These are phyloP conservation scores for Dimocarpus longan DNA, from an alignment of 345 rosid species.

Conservation along the genomic window DNA sequence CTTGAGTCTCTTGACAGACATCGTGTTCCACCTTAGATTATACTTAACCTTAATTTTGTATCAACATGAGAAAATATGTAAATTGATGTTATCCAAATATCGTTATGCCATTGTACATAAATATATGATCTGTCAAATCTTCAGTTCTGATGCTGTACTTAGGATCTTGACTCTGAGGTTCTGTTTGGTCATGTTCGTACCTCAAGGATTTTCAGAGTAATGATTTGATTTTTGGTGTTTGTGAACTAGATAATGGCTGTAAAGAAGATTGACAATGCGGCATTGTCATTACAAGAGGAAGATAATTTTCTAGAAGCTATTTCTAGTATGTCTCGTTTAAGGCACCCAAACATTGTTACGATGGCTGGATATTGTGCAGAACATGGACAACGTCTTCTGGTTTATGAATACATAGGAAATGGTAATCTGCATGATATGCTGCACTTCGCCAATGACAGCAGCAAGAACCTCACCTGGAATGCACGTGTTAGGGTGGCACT, in stretches of 20 bases:
- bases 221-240: conserved; percentile 21
- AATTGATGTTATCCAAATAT: neutral
- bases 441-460: conserved; percentile 74
- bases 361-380: conserved; percentile 90
- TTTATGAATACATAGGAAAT: conserved; percentile 72
- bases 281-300: conserved; percentile 89
- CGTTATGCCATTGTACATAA: neutral
- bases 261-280: conserved; percentile 94
- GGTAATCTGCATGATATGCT: conserved; percentile 88
- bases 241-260: conserved; percentile 69
- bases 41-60: too few species aligned
- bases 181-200: neutral
- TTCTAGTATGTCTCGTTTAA: conserved; percentile 87
- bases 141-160: neutral
- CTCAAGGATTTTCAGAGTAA: neutral
- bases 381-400: conserved; percentile 95
- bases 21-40: neutral
- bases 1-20: too few species aligned
- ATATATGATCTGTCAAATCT: neutral
- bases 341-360: conserved; percentile 90
- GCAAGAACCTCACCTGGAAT: conserved; percentile 81
- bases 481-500: conserved; percentile 98
- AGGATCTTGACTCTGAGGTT: neutral
- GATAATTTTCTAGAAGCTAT: conserved; percentile 91
- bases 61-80: neutral